Evolutionary conservation across 345 rosid genomes (phyloP), one percentile per base, ranked within the genome.

Genomic region (Jatropha curcas): DNA sequence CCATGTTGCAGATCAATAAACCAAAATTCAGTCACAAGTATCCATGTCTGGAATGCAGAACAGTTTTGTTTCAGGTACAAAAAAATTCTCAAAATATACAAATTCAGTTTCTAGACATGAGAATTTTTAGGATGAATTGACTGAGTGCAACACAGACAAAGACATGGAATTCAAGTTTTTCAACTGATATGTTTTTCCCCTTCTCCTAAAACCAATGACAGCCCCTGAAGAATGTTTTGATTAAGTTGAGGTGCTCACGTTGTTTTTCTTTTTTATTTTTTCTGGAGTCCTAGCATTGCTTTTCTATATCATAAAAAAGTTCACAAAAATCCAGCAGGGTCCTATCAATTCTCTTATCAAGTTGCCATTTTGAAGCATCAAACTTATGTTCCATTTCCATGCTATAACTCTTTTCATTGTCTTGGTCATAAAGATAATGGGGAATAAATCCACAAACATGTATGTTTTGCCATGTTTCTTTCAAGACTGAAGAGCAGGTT

Each of bases 1-100:
- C 43, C 62, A 56, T 55, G 67, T 71, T 1, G 61, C 37, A 43
- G 25, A 72, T 63, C 70, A 39, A 48, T 62, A 27, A 24, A 14
- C 52, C 72, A 59, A 6, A 3, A 71, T 27, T n/a, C 55, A 16
- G 58, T n/a, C n/a, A n/a, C n/a, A n/a, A n/a, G n/a, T n/a, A n/a
- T n/a, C n/a, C 30, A 30, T 16, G 12, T 45, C 7, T 48, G 58
- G 17, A 48, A 30, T 66, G 48, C 19, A 16, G 5, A 67, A 33
- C 4, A 7, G 5, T 48, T 48, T 48, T 7, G 2, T 53, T 35
- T 25, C 34, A 51, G 16, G 20, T 11, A 51, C 52, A 33, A 52
- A 52, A 65, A 16, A 28, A 35, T 62, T 1, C 20, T 37, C 16
- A 37, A 24, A 17, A 59, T 35, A 22, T n/a, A 37, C 27, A 62